These are phyloP conservation scores for Trichoderma sp. DNA, from an alignment of 2,329 filamentous ascomycete genomes.

Conservation along the genomic window DNA sequence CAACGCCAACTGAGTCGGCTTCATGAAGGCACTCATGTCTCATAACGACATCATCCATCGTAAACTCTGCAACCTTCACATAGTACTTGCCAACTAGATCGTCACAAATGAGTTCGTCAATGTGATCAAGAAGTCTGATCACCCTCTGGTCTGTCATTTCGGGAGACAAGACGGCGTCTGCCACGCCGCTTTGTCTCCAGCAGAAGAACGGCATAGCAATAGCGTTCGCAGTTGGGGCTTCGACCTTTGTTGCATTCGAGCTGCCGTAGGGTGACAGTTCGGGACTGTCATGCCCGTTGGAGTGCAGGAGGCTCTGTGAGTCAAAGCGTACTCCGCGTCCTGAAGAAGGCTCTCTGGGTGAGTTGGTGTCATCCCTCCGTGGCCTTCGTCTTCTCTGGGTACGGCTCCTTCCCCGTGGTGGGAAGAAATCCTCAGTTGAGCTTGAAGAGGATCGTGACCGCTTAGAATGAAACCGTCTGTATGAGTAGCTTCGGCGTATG, in stretches of 20 bases:
- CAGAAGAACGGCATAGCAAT: neutral
- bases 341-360: neutral
- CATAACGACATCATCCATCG: neutral
- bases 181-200: neutral
- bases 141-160: neutral
- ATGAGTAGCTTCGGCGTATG: neutral
- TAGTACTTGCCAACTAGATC: slow-evolving; percentile 7
- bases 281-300: neutral
- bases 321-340: neutral
- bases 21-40: neutral
- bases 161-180: neutral
- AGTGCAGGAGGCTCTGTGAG: neutral
- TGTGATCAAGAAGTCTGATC: slow-evolving; percentile 11
- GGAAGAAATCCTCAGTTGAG: neutral
- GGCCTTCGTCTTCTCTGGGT: neutral
- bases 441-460: neutral
- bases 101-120: neutral
- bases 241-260: slow-evolving; percentile 9
- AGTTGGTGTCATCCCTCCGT: neutral
- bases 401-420: slow-evolving; percentile 1
- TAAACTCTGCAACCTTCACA: neutral
- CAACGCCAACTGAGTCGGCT: neutral
- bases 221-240: neutral
- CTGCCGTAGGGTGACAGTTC: neutral
- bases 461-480: neutral